Base-by-base conservation (phyloP, 106 monocot species). In the Alisma plantagoaquatica region DNA sequence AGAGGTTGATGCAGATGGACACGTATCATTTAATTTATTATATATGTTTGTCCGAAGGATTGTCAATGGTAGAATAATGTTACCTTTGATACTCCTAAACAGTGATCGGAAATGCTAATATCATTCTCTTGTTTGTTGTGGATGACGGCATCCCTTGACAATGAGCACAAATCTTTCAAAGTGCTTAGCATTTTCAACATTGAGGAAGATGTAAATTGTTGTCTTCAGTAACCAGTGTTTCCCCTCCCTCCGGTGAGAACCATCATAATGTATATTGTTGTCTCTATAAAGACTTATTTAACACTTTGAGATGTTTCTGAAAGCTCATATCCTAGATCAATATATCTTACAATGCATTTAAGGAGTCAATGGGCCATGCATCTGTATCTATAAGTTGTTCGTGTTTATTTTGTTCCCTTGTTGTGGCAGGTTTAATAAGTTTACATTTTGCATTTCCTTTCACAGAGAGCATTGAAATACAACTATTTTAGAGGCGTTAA, bases 281-380 rank as follows among this genome's bases (percentile, higher is more conserved):
- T 54, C 35, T 60, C 19, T 26, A 14, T 63, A 98, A 90, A 82
- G 89, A 56, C 90, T 98, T 47, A 56, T 51, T 63, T 90, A 98
- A 66, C 90, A 86, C 59, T 98, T 98, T 70, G 90, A 90, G 49
- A 84, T 86, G 32, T 79, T 98, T n/a, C 81, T 66, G 69, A 90
- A 71, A 74, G 90, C 98, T 33, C 90, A 76, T 57, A 47, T 98
- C 60, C 90, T 90, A 1, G 85, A 79, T 25, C 68, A 86, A n/a
- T 43, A 61, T 90, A 38, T 74, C 90, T 6, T 98, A 74, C 63
- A 53, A 69, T 25, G 53, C 75, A 38, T 98, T 85, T 47, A 82
- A 79, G 45, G 82, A 90, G 61, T 85, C 85, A 55, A 75, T 71
- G 54, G 46, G 38, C 2, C 61, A 69, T 56, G 82, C 82, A 30